Evolutionary conservation across 768 basidiomycete species (phyloP).

Genomic region (Kondoa malvinella): DNA sequence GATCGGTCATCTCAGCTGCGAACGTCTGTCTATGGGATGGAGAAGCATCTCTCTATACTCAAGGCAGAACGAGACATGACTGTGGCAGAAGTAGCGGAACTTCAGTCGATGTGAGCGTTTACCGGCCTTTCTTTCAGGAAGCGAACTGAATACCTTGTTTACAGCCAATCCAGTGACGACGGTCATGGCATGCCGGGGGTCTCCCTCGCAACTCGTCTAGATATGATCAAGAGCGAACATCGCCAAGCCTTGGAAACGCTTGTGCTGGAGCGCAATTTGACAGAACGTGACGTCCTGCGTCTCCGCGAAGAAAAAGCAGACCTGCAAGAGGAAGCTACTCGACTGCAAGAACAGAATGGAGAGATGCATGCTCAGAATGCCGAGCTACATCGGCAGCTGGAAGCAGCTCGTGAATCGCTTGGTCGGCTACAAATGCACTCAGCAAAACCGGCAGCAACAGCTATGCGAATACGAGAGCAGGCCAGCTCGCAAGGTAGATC

Average conservation of each 20-base stretch:
- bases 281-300: conserved; percentile 66
- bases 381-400: conserved; percentile 63
- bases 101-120: conserved; percentile 55
- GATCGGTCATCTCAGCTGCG: conserved; percentile 62
- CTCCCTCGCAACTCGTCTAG: conserved; percentile 66
- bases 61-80: conserved; percentile 80
- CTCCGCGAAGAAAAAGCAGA: conserved; percentile 70
- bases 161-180: neutral
- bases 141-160: neutral
- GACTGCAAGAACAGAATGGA: conserved; percentile 77
- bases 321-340: conserved; percentile 78
- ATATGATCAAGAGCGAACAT: conserved; percentile 73
- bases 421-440: conserved; percentile 20
- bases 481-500: conserved; percentile 6
- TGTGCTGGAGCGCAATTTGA: conserved; percentile 57
- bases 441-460: neutral
- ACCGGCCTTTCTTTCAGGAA: neutral
- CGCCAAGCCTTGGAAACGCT: conserved; percentile 70
- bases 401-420: conserved; percentile 34
- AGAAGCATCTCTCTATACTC: conserved; percentile 69
- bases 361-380: conserved; percentile 74
- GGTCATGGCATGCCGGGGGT: conserved; percentile 33
- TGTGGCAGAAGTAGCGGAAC: conserved; percentile 81
- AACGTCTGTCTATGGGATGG: conserved; percentile 57
- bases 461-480: conserved; percentile 8